Conservation (phyloP, 208 protist species). For the Trichomonas tenax region DNA sequence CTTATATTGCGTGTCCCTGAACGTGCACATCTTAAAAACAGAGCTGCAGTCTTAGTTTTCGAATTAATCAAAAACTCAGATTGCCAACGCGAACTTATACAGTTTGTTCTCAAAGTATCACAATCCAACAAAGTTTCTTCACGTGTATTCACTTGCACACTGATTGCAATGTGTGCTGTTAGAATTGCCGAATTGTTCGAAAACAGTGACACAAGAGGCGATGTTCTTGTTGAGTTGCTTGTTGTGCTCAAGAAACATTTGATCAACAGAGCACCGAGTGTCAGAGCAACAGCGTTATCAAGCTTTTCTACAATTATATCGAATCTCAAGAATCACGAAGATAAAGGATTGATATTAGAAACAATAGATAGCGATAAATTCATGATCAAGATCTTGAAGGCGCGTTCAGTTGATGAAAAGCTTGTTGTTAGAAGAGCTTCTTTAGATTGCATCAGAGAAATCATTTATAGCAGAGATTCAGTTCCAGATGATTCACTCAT, state of each 20-base stretch:
- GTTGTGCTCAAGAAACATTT: not conserved
- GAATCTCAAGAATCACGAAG: not conserved
- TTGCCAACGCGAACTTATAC: not conserved
- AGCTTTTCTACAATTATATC: not conserved
- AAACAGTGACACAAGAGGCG: too few relatives aligned
- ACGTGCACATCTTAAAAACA: not conserved
- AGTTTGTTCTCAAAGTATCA: not conserved
- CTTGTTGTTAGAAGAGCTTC: not conserved
- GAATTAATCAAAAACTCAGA: not conserved
- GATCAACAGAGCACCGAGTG: not conserved
- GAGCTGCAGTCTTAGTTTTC: not conserved
- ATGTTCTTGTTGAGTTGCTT: not conserved
- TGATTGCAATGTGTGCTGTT: not conserved
- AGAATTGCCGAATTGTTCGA: not conserved
- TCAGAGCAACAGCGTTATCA: not conserved
- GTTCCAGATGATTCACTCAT: not conserved
- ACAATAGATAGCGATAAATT: not conserved
- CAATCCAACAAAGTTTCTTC: not conserved
- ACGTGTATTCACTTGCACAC: not conserved
- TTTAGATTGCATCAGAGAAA: not conserved
- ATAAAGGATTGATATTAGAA: not conserved
- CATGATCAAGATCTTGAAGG: not conserved
- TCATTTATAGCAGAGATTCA: not conserved
- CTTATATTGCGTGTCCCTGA: not conserved
- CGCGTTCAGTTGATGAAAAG: not conserved